Conservation (phyloP, 495 filamentous ascomycete genomes). For the Penicillium alfredii region DNA sequence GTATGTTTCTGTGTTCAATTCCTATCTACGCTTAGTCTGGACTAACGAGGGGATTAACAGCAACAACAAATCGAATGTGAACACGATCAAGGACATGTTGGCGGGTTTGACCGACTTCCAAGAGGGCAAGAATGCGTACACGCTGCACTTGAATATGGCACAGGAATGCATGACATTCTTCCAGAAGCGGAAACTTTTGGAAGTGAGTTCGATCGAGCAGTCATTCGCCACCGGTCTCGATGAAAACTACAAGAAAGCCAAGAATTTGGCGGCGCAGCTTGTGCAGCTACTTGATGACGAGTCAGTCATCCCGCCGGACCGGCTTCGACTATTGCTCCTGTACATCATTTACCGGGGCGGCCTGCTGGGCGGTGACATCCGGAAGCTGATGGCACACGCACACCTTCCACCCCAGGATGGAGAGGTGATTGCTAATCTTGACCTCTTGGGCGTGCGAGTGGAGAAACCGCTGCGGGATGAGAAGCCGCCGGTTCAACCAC, state of each 20-base stretch:
- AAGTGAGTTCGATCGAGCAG: slow-evolving; percentile 81
- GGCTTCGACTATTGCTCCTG: slow-evolving; percentile 75
- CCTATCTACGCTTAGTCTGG: neutral
- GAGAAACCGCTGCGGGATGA: slow-evolving; percentile 72
- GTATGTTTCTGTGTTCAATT: slow-evolving; percentile 24
- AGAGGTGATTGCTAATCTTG: slow-evolving; percentile 68
- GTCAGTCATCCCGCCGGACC: slow-evolving; percentile 58
- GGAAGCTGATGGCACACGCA: slow-evolving; percentile 79
- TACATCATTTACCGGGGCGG: slow-evolving; percentile 87
- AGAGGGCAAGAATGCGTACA: slow-evolving; percentile 90
- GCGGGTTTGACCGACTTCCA: slow-evolving; percentile 91
- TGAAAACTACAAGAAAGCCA: slow-evolving; percentile 86
- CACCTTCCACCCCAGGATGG: slow-evolving; percentile 67
- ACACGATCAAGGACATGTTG: slow-evolving; percentile 95
- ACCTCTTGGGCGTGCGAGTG: slow-evolving; percentile 71
- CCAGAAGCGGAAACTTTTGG: slow-evolving; percentile 72
- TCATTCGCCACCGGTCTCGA: slow-evolving; percentile 86
- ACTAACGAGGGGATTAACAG: slow-evolving; percentile 18
- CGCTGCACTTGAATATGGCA: slow-evolving; percentile 94
- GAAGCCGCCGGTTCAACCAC: slow-evolving; percentile 53
- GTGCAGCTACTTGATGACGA: slow-evolving; percentile 83
- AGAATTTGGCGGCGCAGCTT: slow-evolving; percentile 77
- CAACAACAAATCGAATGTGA: slow-evolving; percentile 63
- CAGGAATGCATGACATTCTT: slow-evolving; percentile 95
- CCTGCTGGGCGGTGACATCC: slow-evolving; percentile 77